These are phyloP conservation scores for Saccharum officinarum DNA, from an alignment of 176 grass and related monocot genomes.

Conservation along the genomic window DNA sequence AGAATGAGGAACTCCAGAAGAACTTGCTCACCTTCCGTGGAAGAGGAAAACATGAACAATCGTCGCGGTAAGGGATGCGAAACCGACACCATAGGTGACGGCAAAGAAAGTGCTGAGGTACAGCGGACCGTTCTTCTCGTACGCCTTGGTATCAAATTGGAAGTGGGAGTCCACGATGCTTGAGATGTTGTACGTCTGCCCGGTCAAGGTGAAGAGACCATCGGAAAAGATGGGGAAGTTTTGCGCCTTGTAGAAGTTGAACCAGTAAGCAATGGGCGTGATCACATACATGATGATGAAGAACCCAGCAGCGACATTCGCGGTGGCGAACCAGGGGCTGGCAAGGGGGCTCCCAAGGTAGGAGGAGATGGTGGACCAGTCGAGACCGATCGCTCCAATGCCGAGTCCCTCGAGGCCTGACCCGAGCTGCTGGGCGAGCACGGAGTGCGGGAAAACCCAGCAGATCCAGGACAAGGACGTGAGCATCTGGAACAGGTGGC, in stretches of 20 bases:
- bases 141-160: conserved; percentile 64
- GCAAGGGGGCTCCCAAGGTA: conserved; percentile 92
- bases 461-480: conserved; percentile 96
- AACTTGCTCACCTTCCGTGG: conserved; percentile 70
- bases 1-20: not conserved
- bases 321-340: conserved; percentile 96
- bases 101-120: conserved; percentile 88
- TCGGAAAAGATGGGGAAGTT: conserved; percentile 92
- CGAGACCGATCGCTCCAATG: conserved; percentile 69
- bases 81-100: conserved; percentile 75
- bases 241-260: conserved; percentile 66
- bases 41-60: conserved; percentile 85
- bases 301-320: conserved; percentile 78
- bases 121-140: conserved; percentile 68
- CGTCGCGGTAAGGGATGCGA: conserved; percentile 82
- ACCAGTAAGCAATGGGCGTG: conserved; percentile 71
- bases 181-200: conserved; percentile 80
- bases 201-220: conserved; percentile 54
- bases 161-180: conserved; percentile 73
- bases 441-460: conserved; percentile 71
- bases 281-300: conserved; percentile 74
- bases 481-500: conserved; percentile 93
- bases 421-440: conserved; percentile 82
- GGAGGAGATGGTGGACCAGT: conserved; percentile 79
- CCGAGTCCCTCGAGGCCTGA: conserved; percentile 75